These are phyloP conservation scores for Alternaria gaisen DNA, from an alignment of 2,329 filamentous ascomycete genomes.

Conservation along the genomic window DNA sequence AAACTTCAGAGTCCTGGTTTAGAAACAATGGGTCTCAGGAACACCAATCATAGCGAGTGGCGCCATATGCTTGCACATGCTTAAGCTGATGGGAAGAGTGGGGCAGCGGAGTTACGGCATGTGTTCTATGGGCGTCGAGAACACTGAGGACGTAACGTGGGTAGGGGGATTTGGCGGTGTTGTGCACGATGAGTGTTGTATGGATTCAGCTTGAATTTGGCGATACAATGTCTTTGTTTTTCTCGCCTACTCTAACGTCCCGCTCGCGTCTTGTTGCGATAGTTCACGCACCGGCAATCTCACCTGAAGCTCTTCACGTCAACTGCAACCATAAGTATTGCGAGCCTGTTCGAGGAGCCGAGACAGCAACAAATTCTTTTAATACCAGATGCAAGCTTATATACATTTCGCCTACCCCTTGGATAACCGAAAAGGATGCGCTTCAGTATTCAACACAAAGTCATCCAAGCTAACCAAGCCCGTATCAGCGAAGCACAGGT, in stretches of 20 bases:
- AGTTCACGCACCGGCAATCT: not conserved
- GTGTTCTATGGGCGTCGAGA: constrained; percentile 1
- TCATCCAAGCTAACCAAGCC: constrained; percentile 58
- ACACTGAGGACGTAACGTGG: constrained; percentile 1
- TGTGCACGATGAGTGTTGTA: not conserved
- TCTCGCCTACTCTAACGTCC: constrained; percentile 1
- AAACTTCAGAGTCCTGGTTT: constrained; percentile 10
- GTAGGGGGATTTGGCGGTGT: not conserved
- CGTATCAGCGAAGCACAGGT: constrained; percentile 56
- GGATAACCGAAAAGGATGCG: constrained; percentile 57
- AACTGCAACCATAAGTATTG: not conserved
- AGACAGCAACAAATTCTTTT: not conserved
- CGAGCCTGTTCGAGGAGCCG: not conserved
- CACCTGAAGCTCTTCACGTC: not conserved
- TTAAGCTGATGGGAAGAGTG: constrained; percentile 14
- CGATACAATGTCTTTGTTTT: not conserved
- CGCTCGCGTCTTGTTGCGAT: constrained; percentile 3
- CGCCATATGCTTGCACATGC: constrained; percentile 10
- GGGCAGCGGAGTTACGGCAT: constrained; percentile 19
- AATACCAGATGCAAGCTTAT: not conserved
- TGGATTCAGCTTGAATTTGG: not conserved
- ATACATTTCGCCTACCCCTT: constrained; percentile 50
- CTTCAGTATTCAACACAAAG: constrained; percentile 61
- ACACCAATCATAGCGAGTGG: constrained; percentile 25
- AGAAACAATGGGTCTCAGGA: constrained; percentile 19